Conservation (phyloP, 257 asterid species). For the Thymus mandschuricus region DNA sequence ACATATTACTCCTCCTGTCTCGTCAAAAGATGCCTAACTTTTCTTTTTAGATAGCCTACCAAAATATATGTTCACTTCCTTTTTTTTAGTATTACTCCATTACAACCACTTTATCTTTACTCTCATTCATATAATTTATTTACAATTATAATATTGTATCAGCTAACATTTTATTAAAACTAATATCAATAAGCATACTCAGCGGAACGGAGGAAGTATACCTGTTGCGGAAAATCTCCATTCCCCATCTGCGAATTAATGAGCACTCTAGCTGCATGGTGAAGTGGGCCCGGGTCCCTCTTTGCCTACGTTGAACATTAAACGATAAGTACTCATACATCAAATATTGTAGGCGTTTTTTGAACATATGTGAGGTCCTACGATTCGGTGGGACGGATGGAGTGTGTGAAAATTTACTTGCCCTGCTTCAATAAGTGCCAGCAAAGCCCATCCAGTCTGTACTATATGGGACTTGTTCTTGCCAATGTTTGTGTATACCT, state of each 20-base stretch:
- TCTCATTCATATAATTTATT: background rate
- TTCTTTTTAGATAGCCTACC: too few species aligned
- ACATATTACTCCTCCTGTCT: too few species aligned
- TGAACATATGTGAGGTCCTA: too few species aligned
- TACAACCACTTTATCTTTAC: background rate
- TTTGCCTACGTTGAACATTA: constrained; percentile 38
- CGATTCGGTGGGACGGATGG: too few species aligned
- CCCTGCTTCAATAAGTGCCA: constrained; percentile 71
- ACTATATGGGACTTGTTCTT: constrained; percentile 56
- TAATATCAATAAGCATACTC: too few species aligned
- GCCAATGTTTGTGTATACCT: constrained; percentile 62
- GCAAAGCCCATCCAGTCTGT: constrained; percentile 78
- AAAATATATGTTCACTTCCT: too few species aligned
- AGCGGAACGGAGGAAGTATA: constrained; percentile 12
- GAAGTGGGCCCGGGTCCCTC: constrained; percentile 63
- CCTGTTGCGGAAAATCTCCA: constrained; percentile 91
- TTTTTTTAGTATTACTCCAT: too few species aligned
- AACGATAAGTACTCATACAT: too few species aligned
- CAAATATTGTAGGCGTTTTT: too few species aligned
- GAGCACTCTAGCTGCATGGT: constrained; percentile 63
- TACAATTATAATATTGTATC: too few species aligned
- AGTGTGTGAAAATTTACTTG: constrained; percentile 47
- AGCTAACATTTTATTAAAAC: too few species aligned
- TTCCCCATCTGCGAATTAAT: constrained; percentile 66
- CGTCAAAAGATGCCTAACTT: too few species aligned